phyloP scores from a whole-genome alignment of 257 asterid genomes.

The Osmanthus fragrans region DNA sequence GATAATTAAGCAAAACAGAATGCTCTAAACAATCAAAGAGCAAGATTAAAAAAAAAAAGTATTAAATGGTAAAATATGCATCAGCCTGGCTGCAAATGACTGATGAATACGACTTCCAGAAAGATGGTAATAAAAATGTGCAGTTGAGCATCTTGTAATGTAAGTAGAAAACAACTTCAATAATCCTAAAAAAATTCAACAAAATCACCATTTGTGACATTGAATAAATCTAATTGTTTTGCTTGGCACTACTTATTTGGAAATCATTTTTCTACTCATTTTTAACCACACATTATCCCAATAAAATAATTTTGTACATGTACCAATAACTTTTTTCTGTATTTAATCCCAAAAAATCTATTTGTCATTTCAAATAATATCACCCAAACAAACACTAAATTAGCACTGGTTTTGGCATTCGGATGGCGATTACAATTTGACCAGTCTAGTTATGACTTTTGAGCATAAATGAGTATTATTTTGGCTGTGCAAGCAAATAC shows the following conservation, averaged over 20 bases:
- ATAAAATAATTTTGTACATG: no score
- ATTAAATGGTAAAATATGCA: neutral
- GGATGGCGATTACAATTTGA: neutral
- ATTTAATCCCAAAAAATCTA: no score
- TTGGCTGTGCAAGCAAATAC: constrained; percentile 7
- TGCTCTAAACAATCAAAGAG: constrained; percentile 21
- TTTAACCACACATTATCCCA: no score
- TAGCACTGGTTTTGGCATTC: neutral
- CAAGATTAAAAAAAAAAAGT: neutral
- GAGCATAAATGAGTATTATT: neutral
- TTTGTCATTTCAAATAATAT: no score
- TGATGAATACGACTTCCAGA: no score
- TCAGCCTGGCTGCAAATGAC: constrained; percentile 9
- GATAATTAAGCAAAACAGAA: neutral
- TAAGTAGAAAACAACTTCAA: neutral
- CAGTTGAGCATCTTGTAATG: neutral
- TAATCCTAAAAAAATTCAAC: neutral
- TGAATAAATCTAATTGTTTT: neutral
- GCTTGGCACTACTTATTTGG: no score
- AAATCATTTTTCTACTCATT: no score
- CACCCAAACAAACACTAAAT: neutral
- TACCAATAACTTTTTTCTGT: no score
- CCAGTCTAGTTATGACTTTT: neutral
- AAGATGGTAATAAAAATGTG: neutral
- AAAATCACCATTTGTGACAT: constrained; percentile 15